A percentile compares a stretch with the other conserved stretches of the same genome.
phyloP scores from a whole-genome alignment of 768 basidiomycete species.

The Chlorophyllum brunneum region DNA sequence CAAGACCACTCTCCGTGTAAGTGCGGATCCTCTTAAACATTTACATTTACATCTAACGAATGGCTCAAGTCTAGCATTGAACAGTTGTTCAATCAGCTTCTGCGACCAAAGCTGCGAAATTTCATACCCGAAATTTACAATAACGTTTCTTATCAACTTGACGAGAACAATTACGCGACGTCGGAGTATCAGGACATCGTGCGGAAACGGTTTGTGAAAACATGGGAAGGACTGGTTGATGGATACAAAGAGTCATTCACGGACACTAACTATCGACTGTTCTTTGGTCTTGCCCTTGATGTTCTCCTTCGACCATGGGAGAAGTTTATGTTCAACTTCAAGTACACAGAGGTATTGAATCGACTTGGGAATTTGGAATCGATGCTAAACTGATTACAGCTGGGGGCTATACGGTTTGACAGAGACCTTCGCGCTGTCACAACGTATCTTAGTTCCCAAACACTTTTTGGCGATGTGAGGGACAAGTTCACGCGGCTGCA shows the following conservation, averaged over 20 bases:
- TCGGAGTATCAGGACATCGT: constrained; percentile 86
- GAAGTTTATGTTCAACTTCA: constrained; percentile 73
- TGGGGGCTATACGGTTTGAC: constrained; percentile 95
- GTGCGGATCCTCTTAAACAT: constrained; percentile 13
- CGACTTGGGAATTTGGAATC: background rate
- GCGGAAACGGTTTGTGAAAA: constrained; percentile 84
- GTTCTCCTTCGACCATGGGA: constrained; percentile 95
- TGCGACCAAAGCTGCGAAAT: constrained; percentile 82
- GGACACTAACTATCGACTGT: constrained; percentile 79
- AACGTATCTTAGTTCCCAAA: constrained; percentile 83
- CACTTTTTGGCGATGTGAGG: constrained; percentile 82
- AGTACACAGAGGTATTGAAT: constrained; percentile 74
- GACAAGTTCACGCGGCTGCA: constrained; percentile 92
- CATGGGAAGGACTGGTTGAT: constrained; percentile 83
- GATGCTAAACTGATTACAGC: constrained; percentile 37
- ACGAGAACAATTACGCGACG: constrained; percentile 80
- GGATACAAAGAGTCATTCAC: constrained; percentile 90
- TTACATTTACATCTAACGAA: background rate
- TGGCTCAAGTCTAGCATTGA: constrained; percentile 71
- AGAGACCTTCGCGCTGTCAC: constrained; percentile 84
- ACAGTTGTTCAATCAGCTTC: constrained; percentile 91
- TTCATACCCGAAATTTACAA: constrained; percentile 87
- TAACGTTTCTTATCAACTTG: constrained; percentile 83
- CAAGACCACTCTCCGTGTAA: constrained; percentile 69
- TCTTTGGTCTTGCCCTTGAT: constrained; percentile 85